Base-by-base conservation (phyloP, 2,329 filamentous ascomycete genomes). In the Eutypa lata region DNA sequence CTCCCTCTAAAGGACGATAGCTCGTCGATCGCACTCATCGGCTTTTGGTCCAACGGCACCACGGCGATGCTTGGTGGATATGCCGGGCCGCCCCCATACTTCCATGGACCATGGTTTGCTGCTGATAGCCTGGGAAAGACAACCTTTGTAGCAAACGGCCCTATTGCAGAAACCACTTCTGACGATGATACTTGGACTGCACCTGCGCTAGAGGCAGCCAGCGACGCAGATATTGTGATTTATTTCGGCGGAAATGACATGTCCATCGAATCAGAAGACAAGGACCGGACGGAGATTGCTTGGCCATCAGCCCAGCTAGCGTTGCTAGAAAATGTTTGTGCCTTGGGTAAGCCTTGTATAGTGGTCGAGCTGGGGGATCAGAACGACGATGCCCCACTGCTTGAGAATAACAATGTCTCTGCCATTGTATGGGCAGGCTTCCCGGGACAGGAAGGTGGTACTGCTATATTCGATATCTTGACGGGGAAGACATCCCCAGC, bases 241-340 rank as follows among this genome's bases (percentile, higher is more conserved):
- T 85, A 76, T 60, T 71, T 79, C 19, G 80, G 79, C 21, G 83
- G 83, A 3, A 77, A 82, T 31, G 80, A 86, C 57, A 75, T 72
- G 49, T 68, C 68, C 2, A 69, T 80, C 16, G 82, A 82, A 57
- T 66, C 71, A 3, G 83, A 86, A 60, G 74, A 69, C 21, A 72
- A 68, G 33, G 83, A 86, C 59, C 75, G 82, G 11, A 67, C 68
- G n/a, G 65, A 67, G 13, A 75, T 85, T 31, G 66, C 69, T 5
- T 85, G 82, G 81, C 73, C 79, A 0, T 70, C 68, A 2, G 72
- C 73, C 8, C 81, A 85, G 60, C 64, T 83, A 2, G 71, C 74
- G 35, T 61, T 84, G n/a, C 77, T 86, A 24, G 65, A 70, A 10
- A 61, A 66, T 8, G 51, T 74, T 10, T 65, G 65, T 7, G 60